Evolutionary conservation across 495 filamentous ascomycete species (phyloP).

Genomic region (Trichocladium uniseriatum): DNA sequence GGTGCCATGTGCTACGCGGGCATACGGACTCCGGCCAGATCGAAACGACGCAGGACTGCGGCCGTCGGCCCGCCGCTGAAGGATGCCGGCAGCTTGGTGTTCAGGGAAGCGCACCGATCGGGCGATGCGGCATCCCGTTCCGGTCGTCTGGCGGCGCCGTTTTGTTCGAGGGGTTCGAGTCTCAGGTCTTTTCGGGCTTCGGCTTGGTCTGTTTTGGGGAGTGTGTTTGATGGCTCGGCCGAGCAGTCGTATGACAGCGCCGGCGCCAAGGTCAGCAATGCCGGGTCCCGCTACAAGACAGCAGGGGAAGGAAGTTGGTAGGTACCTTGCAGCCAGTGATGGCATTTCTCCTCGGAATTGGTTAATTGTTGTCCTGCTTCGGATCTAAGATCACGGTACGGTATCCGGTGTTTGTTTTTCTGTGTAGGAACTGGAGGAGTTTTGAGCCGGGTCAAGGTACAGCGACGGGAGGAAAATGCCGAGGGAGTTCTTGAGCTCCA

Average conservation of each 20-base stretch:
- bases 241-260: neutral
- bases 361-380: too few species aligned
- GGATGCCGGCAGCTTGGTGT: neutral
- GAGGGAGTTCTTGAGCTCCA: too few species aligned
- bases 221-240: neutral
- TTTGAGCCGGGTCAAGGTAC: too few species aligned
- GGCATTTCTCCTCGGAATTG: too few species aligned
- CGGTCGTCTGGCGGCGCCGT: neutral
- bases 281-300: too few species aligned
- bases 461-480: too few species aligned
- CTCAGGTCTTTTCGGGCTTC: neutral
- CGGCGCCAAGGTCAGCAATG: neutral
- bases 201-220: neutral
- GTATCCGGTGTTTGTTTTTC: too few species aligned
- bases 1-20: conserved; percentile 8
- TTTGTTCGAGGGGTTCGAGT: neutral
- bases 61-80: neutral
- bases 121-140: neutral
- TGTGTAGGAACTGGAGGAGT: too few species aligned
- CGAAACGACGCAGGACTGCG: neutral
- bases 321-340: too few species aligned
- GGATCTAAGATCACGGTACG: too few species aligned
- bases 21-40: too few species aligned
- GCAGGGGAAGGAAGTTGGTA: too few species aligned
- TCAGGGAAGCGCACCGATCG: conserved; percentile 1